Evolutionary conservation across 2,329 filamentous ascomycete species (phyloP), one percentile per base, ranked within the genome.

Genomic region (Fusarium sp.): DNA sequence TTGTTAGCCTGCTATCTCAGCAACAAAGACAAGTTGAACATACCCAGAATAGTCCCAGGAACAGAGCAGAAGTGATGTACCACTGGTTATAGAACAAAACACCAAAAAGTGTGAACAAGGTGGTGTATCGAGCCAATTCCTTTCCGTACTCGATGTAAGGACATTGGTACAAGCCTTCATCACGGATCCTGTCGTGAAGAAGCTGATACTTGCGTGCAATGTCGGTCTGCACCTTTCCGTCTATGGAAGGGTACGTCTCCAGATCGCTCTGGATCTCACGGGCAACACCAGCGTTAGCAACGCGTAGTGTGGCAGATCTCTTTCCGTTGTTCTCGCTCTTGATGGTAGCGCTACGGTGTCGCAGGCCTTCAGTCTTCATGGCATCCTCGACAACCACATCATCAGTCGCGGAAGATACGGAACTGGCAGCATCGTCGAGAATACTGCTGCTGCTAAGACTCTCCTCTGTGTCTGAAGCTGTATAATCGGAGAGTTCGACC

Each of bases 21-120:
- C 4, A 11, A 7, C 2, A 15, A 16, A 11, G 4, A 10, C 23
- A 34, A 6, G 8, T 8, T 11, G 8, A 8, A 37, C 57, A 45
- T 78, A 86, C 84, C 86, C 88, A 90, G 74, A 90, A 89, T 15
- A 87, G 57, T 5, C 88, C 89, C n/a, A 91, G 76, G 67, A 86
- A 88, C 18, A 84, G 67, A 36, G 87, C 86, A 4, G 87, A 89
- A 2, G 83, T 82, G 52, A 86, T 75, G 74, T 88, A 90, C 86
- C 87, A 90, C 38, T 81, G 80, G 33, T 77, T 74, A 58, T 77
- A 77, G 3, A 90, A 77, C 3, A 82, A 70, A 18, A 80, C 73
- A 11, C 83, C 57, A 72, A 87, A 89, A 1, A 75, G 57, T 1
- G 64, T 71, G 60, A 90, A 89, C 8, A 90, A 75, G 0, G 78